phyloP scores from a whole-genome alignment of 768 basidiomycete genomes.

The Macrolepiota fuliginosa region DNA sequence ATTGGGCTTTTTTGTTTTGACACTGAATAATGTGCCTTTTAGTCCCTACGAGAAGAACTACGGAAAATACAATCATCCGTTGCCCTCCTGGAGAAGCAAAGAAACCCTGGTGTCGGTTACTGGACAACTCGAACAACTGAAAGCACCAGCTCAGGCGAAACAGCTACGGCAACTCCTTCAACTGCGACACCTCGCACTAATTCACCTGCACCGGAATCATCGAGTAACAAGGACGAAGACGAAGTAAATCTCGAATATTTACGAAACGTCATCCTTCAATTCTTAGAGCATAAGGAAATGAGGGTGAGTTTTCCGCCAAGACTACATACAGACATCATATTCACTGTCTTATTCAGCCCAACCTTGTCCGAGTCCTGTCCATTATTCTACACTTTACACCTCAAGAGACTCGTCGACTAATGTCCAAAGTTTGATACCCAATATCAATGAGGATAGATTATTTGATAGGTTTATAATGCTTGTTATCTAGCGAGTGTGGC shows the following conservation, averaged over 20 bases:
- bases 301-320: slow-evolving; percentile 54
- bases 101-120: slow-evolving; percentile 93
- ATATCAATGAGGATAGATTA: too few relatives aligned
- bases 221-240: slow-evolving; percentile 61
- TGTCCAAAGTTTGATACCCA: slow-evolving; percentile 69
- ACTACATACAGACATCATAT: not conserved
- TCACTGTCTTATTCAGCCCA: slow-evolving; percentile 51
- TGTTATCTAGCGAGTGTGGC: too few relatives aligned
- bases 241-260: slow-evolving; percentile 96
- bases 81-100: slow-evolving; percentile 82
- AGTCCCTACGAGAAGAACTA: slow-evolving; percentile 92
- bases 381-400: slow-evolving; percentile 95
- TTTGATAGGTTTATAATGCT: too few relatives aligned
- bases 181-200: slow-evolving; percentile 31
- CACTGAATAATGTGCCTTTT: slow-evolving; percentile 10
- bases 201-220: slow-evolving; percentile 32
- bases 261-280: slow-evolving; percentile 94
- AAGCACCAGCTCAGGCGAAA: slow-evolving; percentile 36
- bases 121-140: slow-evolving; percentile 61
- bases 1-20: not conserved
- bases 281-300: slow-evolving; percentile 98
- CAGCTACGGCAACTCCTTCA: slow-evolving; percentile 35
- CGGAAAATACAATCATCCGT: slow-evolving; percentile 95
- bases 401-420: slow-evolving; percentile 85
- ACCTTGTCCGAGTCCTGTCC: slow-evolving; percentile 87